These are phyloP conservation scores for Aspergillus kassunensis DNA, from an alignment of 495 filamentous ascomycete genomes.

Conservation along the genomic window DNA sequence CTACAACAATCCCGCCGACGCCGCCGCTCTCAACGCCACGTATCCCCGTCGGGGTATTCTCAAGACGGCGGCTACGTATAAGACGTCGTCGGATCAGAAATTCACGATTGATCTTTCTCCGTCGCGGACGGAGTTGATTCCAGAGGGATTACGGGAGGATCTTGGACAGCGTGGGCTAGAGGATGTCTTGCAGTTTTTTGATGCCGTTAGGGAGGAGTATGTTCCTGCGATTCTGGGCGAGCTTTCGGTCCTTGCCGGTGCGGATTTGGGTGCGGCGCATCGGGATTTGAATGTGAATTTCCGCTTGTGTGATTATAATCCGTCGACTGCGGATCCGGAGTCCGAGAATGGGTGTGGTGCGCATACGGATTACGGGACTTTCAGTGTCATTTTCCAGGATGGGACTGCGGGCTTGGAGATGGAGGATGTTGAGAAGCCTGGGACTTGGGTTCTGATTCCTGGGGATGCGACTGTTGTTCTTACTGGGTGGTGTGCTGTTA, in stretches of 20 bases:
- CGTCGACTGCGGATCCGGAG: background rate
- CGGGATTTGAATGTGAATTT: background rate
- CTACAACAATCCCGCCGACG: background rate
- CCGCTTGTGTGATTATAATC: background rate
- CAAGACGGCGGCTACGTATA: background rate
- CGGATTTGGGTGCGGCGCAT: background rate
- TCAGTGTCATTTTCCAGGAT: conserved; percentile 4
- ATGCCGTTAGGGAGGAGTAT: background rate
- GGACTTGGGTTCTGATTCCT: background rate
- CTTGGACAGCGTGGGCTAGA: background rate
- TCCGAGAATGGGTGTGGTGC: background rate
- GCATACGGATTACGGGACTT: conserved; percentile 2
- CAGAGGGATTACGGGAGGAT: background rate
- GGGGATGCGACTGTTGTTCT: background rate
- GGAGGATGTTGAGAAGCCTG: background rate
- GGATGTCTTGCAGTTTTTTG: background rate
- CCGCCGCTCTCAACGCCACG: background rate
- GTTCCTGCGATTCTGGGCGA: background rate
- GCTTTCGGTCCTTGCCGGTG: background rate
- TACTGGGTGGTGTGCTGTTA: background rate
- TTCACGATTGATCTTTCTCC: background rate
- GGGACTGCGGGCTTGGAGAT: background rate
- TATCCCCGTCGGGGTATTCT: background rate
- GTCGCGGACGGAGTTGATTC: background rate
- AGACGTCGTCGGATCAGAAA: background rate